Percentiles rank a stretch among this genome's conserved stretches.
phyloP scores from a whole-genome alignment of 345 rosid genomes.

The Camelina sativa region DNA sequence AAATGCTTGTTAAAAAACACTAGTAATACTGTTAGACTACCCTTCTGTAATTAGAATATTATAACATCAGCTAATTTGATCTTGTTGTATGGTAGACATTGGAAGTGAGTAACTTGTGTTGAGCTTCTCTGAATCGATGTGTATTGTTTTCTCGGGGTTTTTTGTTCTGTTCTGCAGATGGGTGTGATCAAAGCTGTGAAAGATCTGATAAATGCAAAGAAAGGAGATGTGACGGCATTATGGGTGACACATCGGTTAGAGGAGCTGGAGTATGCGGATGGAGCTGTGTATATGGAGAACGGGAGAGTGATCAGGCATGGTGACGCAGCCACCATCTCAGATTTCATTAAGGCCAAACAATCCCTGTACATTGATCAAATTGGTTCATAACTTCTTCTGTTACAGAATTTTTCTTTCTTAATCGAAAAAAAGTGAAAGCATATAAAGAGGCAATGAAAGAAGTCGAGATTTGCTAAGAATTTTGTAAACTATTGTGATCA shows the following conservation, averaged over 20 bases:
- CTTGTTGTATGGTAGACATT: slow-evolving; percentile 16
- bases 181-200: slow-evolving; percentile 91
- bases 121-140: not conserved
- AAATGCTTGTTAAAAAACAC: not conserved
- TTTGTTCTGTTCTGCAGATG: slow-evolving; percentile 45
- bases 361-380: slow-evolving; percentile 57
- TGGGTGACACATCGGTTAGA: slow-evolving; percentile 97
- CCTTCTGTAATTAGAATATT: not conserved
- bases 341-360: slow-evolving; percentile 64
- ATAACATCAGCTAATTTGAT: not conserved
- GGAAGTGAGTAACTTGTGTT: slow-evolving; percentile 3
- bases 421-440: not conserved
- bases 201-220: slow-evolving; percentile 51
- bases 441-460: slow-evolving; percentile 16
- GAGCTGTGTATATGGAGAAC: slow-evolving; percentile 86
- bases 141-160: slow-evolving; percentile 9
- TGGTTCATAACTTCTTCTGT: slow-evolving; percentile 40
- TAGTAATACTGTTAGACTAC: not conserved
- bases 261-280: slow-evolving; percentile 88
- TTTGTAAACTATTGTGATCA: slow-evolving; percentile 20
- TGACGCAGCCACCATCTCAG: slow-evolving; percentile 58
- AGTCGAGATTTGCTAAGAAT: slow-evolving; percentile 1
- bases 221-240: slow-evolving; percentile 73
- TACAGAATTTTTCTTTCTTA: not conserved
- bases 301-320: slow-evolving; percentile 76